Base-by-base conservation (phyloP, 1,284 basidiomycete genomes). In the Cryptococcus jaspeensis region DNA sequence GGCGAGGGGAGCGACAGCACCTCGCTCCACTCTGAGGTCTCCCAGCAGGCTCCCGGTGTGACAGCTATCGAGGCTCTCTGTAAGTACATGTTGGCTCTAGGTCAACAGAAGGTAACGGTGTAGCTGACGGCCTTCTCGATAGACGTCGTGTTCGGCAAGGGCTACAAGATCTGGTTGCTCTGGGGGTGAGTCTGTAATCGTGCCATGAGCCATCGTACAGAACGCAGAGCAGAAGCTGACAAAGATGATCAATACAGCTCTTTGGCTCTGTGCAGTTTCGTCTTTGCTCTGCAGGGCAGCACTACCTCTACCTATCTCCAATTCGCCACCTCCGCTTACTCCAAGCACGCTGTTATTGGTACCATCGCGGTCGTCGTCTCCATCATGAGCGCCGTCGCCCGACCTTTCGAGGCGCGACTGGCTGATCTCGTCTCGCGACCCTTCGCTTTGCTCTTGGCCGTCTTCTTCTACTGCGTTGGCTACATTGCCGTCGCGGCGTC, bases 321-420 rank as follows among this genome's bases (percentile, higher is more conserved):
- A 2, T 71, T 74, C 35, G 70, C 69, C 20, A 72, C 71, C 0
- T 71, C 69, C 1, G 60, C 61, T 0, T 74, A 60, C 47, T 53
- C 60, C 13, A 55, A 64, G 51, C 70, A 74, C 60, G 59, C 72
- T 7, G 40, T 69, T 9, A 59, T 74, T 37, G 66, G 65, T 23
- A 66, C 68, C 16, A 71, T 71, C 48, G 56, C 58, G 13, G 68
- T 71, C 25, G 57, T 71, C 54, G 66, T 57, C 52, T 52, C 60
- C 40, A 64, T 74, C 50, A 67, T 70, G 46, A 57, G 63, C 2
- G 69, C 63, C 22, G 66, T 69, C 5, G 56, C 57, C 28, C 60
- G 64, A 25, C 71, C 69, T 57, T 64, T 70, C 66, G 45, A 69
- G 56, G 58, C 66, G 53, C 62, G 65, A 43, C 44, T 56, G 18